Conservation (phyloP, 2,329 filamentous ascomycete genomes). For the Clonostachys byssicola region DNA sequence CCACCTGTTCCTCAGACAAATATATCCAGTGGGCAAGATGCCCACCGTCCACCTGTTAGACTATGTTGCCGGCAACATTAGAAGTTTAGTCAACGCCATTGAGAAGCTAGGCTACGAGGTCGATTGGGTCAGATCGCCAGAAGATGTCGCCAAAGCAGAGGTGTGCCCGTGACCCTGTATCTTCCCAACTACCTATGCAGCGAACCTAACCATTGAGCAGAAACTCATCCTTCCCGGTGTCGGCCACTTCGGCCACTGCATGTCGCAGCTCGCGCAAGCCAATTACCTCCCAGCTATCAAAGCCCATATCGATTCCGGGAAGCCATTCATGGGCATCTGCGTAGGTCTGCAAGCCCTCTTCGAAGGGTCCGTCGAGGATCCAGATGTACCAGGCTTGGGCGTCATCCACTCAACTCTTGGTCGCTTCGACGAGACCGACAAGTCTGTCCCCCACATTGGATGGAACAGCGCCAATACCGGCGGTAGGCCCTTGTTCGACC, state of each 20-base stretch:
- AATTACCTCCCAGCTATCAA: conserved; percentile 81
- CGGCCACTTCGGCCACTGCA: conserved; percentile 95
- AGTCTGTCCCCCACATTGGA: conserved; percentile 97
- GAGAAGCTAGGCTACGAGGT: conserved; percentile 92
- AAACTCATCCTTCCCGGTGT: conserved; percentile 95
- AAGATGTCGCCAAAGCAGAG: conserved; percentile 80
- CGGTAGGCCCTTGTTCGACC: conserved; percentile 63
- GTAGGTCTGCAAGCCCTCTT: conserved; percentile 92
- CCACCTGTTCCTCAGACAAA: no score
- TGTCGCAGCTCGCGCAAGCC: conserved; percentile 75
- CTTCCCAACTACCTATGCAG: neutral
- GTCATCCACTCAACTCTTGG: conserved; percentile 67
- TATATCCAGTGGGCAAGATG: conserved; percentile 42
- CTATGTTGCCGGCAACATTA: conserved; percentile 95
- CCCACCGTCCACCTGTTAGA: conserved; percentile 74
- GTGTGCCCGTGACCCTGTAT: conserved; percentile 41
- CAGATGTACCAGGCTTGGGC: conserved; percentile 67
- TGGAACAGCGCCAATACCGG: conserved; percentile 86
- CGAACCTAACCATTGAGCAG: conserved; percentile 34
- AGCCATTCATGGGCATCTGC: conserved; percentile 97
- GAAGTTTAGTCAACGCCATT: conserved; percentile 94
- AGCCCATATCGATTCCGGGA: conserved; percentile 81
- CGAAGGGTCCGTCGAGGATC: conserved; percentile 76
- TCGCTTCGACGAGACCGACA: conserved; percentile 72
- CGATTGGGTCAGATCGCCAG: conserved; percentile 83